phyloP scores from a whole-genome alignment of 805 yeast species.

The Isabelozyma rhagii region DNA sequence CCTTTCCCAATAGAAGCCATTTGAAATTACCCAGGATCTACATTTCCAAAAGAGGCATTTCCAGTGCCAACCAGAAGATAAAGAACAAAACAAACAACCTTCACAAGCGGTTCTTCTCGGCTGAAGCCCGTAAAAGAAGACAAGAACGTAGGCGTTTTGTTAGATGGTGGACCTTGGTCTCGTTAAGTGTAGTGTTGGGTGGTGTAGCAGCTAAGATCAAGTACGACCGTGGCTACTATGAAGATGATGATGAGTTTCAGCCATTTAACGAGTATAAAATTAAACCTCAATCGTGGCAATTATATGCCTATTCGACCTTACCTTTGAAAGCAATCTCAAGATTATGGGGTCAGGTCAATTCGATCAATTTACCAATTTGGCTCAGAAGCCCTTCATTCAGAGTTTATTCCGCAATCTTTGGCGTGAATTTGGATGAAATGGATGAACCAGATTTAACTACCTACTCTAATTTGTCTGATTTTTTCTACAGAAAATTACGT shows the following conservation, averaged over 20 bases:
- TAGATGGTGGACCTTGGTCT: slow-evolving; percentile 55
- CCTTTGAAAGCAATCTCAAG: slow-evolving; percentile 91
- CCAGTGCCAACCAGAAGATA: slow-evolving; percentile 34
- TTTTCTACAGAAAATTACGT: slow-evolving; percentile 78
- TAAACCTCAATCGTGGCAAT: slow-evolving; percentile 80
- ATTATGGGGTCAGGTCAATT: slow-evolving; percentile 91
- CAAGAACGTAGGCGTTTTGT: slow-evolving; percentile 39
- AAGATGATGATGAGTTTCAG: slow-evolving; percentile 26
- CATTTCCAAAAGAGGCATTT: slow-evolving; percentile 29
- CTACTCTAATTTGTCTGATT: slow-evolving; percentile 81
- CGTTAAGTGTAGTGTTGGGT: slow-evolving; percentile 50
- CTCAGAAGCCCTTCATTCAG: slow-evolving; percentile 76
- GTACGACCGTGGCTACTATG: slow-evolving; percentile 30
- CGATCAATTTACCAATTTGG: slow-evolving; percentile 83
- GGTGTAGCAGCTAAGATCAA: slow-evolving; percentile 50
- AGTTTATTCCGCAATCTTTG: slow-evolving; percentile 76
- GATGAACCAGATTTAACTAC: slow-evolving; percentile 73
- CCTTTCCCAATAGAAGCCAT: slow-evolving; percentile 9
- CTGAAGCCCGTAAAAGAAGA: slow-evolving; percentile 38
- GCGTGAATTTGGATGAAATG: slow-evolving; percentile 87
- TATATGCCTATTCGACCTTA: slow-evolving; percentile 82
- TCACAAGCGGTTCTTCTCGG: slow-evolving; percentile 39
- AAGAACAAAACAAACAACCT: slow-evolving; percentile 33
- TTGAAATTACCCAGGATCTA: slow-evolving; percentile 15
- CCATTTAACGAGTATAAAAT: slow-evolving; percentile 38